Evolutionary conservation across 2,329 filamentous ascomycete genomes (phyloP).

Genomic region (Lecanicillium sp.): DNA sequence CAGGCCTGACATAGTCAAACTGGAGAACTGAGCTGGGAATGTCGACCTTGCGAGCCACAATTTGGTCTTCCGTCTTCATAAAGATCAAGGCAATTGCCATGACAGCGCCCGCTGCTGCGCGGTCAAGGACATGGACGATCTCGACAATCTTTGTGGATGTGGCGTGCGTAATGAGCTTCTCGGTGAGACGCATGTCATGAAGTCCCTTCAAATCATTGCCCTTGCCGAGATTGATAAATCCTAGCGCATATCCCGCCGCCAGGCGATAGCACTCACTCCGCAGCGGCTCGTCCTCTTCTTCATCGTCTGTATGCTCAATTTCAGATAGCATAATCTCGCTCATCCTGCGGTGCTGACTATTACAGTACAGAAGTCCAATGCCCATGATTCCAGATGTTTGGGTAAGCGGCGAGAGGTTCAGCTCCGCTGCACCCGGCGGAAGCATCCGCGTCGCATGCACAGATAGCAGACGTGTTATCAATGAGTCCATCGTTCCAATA

Average conservation of each 20-base stretch:
- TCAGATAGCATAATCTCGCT: slow-evolving; percentile 98
- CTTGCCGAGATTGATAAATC: slow-evolving; percentile 89
- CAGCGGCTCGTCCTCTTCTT: slow-evolving; percentile 77
- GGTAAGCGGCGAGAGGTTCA: slow-evolving; percentile 86
- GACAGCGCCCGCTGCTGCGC: slow-evolving; percentile 87
- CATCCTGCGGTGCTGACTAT: slow-evolving; percentile 95
- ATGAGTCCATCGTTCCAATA: slow-evolving; percentile 92
- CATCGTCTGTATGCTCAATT: slow-evolving; percentile 74
- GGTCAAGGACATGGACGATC: slow-evolving; percentile 85
- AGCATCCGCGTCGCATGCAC: slow-evolving; percentile 95
- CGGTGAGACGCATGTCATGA: slow-evolving; percentile 88
- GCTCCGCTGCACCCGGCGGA: slow-evolving; percentile 81
- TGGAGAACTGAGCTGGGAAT: slow-evolving; percentile 84
- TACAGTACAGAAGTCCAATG: slow-evolving; percentile 87
- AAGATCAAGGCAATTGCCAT: slow-evolving; percentile 87
- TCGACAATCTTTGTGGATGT: slow-evolving; percentile 87
- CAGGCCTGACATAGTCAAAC: slow-evolving; percentile 91
- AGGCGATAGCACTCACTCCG: slow-evolving; percentile 94
- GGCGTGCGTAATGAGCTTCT: slow-evolving; percentile 77
- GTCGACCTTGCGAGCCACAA: slow-evolving; percentile 85
- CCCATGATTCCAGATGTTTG: slow-evolving; percentile 97
- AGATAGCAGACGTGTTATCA: slow-evolving; percentile 86
- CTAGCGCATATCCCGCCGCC: slow-evolving; percentile 86
- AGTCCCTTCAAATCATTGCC: slow-evolving; percentile 81
- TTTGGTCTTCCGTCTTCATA: slow-evolving; percentile 89